Conservation (phyloP, 73 alveolate genomes). For the Uronychia setigera region DNA sequence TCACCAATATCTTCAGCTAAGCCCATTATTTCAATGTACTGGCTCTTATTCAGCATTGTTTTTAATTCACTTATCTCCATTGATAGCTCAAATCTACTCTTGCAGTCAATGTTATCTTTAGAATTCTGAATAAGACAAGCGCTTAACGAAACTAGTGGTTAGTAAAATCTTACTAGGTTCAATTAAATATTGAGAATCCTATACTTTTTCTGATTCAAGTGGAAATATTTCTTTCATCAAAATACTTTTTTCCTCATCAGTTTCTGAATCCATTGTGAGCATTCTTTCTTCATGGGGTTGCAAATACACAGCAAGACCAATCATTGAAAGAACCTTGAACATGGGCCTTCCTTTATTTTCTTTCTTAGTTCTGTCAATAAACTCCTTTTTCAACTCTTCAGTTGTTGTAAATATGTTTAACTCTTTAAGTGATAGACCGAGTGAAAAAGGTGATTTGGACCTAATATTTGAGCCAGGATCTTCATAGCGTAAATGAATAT, state of each 20-base stretch:
- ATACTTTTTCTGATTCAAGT: neutral
- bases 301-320: constrained; percentile 54
- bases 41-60: constrained; percentile 29
- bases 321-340: constrained; percentile 44
- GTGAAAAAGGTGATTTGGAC: constrained; percentile 31
- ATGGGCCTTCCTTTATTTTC: constrained; percentile 52
- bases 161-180: constrained; percentile 23
- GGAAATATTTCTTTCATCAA: constrained; percentile 20
- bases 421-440: constrained; percentile 64
- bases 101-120: neutral
- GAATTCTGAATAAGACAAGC: neutral
- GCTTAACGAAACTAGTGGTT: neutral
- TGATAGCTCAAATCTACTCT: constrained; percentile 10
- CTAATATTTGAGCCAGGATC: constrained; percentile 5
- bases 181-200: constrained; percentile 5
- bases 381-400: constrained; percentile 41
- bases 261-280: neutral
- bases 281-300: constrained; percentile 39
- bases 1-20: constrained; percentile 49
- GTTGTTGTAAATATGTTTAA: constrained; percentile 44
- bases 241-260: neutral
- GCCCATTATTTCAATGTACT: constrained; percentile 37
- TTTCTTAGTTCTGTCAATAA: constrained; percentile 39
- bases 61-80: constrained; percentile 58
- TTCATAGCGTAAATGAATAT: constrained; percentile 60